Evolutionary conservation across 352 stramenopile genomes (phyloP), one percentile per base, ranked within the genome.

Genomic region (Phytopythium delawarense): DNA sequence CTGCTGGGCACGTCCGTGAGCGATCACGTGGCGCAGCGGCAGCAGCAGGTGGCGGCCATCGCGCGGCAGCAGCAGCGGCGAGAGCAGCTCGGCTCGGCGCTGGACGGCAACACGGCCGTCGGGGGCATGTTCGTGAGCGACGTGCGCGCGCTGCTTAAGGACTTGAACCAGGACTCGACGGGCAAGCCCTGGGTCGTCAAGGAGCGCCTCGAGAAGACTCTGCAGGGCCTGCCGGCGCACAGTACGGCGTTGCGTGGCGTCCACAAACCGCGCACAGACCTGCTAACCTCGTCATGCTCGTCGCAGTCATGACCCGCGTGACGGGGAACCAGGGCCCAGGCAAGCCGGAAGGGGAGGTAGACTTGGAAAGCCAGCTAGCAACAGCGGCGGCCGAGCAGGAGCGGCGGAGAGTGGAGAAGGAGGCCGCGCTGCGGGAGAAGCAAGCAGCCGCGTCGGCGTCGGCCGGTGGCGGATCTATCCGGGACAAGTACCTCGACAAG

Each of bases 401-500:
- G 28, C 28, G 66, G 28, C 52, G 75, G 28, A 34, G 74, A 40
- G 52, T 49, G 61, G 70, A 67, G 42, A 67, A 50, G 30, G 59
- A 62, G 32, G 59, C 50, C 0, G 40, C 35, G 59, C 28, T 28
- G 52, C 21, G 64, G 63, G 20, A 70, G 39, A 53, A 64, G 57
- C 8, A 61, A 30, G 35, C 46, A 62, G 53, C 49, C 25, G 9
- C 13, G 11, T 5, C 53, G 16, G 45, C 50, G 16, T 54, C 57
- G 15, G 28, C 15, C 0, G 42, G 37, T 0, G 39, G 56, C 21
- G 74, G 58, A 37, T 75, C 75, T 1, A 64, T 83, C 34, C 68
- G 81, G n/a, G 74, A 76, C 50, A 92, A 92, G 65, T 92, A 92
- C 58, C 51, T 92, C 63, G 78, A 87, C 65, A 91, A 89, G 60